Percentiles rank a stretch among this genome's conserved stretches.
Evolutionary conservation across 192 early-diverging fungal genomes (phyloP).

Genomic region (Coemansia sp.): DNA sequence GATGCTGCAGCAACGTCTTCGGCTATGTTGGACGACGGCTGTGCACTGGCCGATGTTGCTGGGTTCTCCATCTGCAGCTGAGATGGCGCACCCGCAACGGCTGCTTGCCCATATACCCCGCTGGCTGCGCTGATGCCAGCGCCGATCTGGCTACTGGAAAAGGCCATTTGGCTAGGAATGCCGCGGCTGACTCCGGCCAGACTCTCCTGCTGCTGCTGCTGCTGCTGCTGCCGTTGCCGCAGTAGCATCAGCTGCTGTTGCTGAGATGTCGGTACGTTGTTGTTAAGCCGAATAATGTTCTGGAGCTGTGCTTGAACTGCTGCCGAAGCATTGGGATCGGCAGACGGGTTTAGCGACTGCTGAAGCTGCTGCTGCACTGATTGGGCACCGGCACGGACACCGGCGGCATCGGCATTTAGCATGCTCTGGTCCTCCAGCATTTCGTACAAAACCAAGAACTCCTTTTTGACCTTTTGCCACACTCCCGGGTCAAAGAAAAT

Average conservation of each 20-base stretch:
- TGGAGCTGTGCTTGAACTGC: slow-evolving; percentile 34
- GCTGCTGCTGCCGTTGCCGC: slow-evolving; percentile 14
- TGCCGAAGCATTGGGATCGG: slow-evolving; percentile 18
- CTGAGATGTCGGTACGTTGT: slow-evolving; percentile 12
- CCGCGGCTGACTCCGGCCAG: slow-evolving; percentile 14
- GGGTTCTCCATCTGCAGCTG: slow-evolving; percentile 25
- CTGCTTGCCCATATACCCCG: slow-evolving; percentile 16
- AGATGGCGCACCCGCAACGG: slow-evolving; percentile 7
- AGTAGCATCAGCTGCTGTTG: slow-evolving; percentile 29
- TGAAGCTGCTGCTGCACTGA: slow-evolving; percentile 24
- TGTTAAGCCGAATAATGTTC: slow-evolving; percentile 19
- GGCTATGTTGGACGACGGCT: slow-evolving; percentile 29
- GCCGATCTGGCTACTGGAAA: slow-evolving; percentile 10
- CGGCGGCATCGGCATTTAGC: slow-evolving; percentile 15
- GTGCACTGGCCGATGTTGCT: slow-evolving; percentile 7
- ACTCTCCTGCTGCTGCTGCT: slow-evolving; percentile 35
- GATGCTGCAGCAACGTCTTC: slow-evolving; percentile 44
- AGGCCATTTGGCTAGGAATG: slow-evolving; percentile 19
- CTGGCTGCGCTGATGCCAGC: slow-evolving; percentile 1
- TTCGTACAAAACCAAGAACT: slow-evolving; percentile 84
- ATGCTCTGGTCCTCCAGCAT: slow-evolving; percentile 74
- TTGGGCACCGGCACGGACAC: slow-evolving; percentile 26
- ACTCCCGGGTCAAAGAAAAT: slow-evolving; percentile 89
- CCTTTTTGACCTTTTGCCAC: slow-evolving; percentile 90
- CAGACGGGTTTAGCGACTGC: not conserved